Evolutionary conservation across 2,329 filamentous ascomycete genomes (phyloP), one percentile per base, ranked within the genome.

Genomic region (Exophiala bonariae): DNA sequence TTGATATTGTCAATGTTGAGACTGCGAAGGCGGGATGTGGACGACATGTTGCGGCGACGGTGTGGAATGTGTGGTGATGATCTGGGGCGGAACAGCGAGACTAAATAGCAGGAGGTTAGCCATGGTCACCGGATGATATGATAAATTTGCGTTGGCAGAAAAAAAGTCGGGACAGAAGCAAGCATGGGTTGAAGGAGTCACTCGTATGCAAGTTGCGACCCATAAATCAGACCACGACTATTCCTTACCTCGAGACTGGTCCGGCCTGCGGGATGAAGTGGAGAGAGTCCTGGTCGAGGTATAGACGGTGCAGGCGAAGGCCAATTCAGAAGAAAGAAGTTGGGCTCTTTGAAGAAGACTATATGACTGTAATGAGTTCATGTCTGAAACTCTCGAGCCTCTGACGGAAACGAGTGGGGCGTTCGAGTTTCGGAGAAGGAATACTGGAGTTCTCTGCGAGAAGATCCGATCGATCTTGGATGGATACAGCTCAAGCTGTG

Each of bases 1-100:
- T 97, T 99, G 78, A 99, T 95, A 76, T 93, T 96, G 70, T 89
- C 78, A 63, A 87, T 76, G 61, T 79, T 87, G 60, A 99, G 77
- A 49, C 76, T 73, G 39, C 72, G 71, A 50, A 75, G 69, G 13
- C 58, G 44, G 10, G 66, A 55, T 18, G 73, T 68, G 39, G 74
- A 68, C 40, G 72, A 67, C 70, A 79, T 73, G 59, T 63, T 70
- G 58, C 73, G 71, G 59, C 61, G 47, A 41, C 31, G 51, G 61
- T 66, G 51, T 30, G 38, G 35, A 36, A 23, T 30, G n/a, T 23
- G 33, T 14, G 22, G 14, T 32, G 26, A 40, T 40, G 35, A 31
- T 19, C 18, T 16, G 30, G 16, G 20, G 16, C n/a, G 16, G 32
- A 28, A 32, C 18, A 22, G 17, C 40, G 13, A 23, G 23, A 36